phyloP scores from a whole-genome alignment of 441 rosid genomes.

The Isatis lusitanica region DNA sequence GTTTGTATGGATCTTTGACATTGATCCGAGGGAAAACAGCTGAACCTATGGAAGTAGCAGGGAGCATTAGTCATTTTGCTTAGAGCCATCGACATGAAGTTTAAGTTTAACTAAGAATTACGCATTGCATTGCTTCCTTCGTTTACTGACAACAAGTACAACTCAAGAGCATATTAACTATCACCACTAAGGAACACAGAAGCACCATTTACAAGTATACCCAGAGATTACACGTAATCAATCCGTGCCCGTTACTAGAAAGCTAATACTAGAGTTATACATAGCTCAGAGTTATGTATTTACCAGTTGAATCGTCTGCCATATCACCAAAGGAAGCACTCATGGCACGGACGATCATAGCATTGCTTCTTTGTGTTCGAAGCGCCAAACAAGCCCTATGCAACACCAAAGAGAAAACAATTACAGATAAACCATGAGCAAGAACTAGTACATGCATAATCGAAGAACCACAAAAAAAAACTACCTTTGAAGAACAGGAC shows the following conservation, averaged over 20 bases:
- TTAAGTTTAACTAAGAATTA: background rate
- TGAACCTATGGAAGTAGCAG: conserved; percentile 42
- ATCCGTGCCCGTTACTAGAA: background rate
- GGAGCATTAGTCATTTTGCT: conserved; percentile 5
- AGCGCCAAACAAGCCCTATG: conserved; percentile 38
- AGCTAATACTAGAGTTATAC: background rate
- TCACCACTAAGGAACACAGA: background rate
- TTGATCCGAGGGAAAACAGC: conserved; percentile 81
- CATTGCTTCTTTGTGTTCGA: conserved; percentile 39
- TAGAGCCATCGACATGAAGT: background rate
- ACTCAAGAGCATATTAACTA: conserved; percentile 4
- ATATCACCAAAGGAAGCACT: conserved; percentile 80
- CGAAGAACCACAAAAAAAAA: background rate
- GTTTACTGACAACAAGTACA: background rate
- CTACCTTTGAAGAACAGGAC: conserved; percentile 52
- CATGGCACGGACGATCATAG: conserved; percentile 58
- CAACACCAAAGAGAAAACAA: conserved; percentile 15
- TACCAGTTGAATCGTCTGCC: conserved; percentile 66
- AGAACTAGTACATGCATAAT: background rate
- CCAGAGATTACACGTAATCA: background rate
- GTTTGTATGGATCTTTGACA: conserved; percentile 80
- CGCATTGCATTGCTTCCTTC: background rate
- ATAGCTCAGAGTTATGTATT: background rate
- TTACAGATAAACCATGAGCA: conserved; percentile 1
- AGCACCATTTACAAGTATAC: background rate